Evolutionary conservation across 176 grass and related monocot species (phyloP), one percentile per base, ranked within the genome.

Genomic region (Musa acuminata): DNA sequence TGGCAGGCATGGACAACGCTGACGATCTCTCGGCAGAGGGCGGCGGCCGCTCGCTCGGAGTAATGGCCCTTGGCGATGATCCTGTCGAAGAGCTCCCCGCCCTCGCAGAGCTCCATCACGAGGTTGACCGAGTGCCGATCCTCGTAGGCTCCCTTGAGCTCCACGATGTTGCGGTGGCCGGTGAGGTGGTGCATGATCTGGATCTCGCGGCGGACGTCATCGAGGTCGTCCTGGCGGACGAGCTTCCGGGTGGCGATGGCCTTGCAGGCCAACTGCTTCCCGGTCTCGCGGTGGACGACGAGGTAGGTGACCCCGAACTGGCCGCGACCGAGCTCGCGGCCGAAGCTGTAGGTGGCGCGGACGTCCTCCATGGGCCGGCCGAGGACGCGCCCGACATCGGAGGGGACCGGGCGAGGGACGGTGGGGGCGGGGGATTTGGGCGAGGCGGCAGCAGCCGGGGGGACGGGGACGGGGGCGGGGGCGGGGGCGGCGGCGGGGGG

Each of bases 41-140:
- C 51, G 1, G 88, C 88, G 0, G 86, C 88, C 1, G 82, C 92
- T 52, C 86, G 87, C 87, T 96, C 92, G 14, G 89, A 89, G 82
- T 96, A 96, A 70, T 92, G 86, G 0, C 89, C 92, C 11, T 57
- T 76, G 0, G 89, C 87, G 49, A 96, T 92, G 80, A 96, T 87
- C 19, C 92, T 82, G 75, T 96, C 92, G 66, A 96, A 96, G 82
- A 92, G 87, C 89, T 96, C 86, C 77, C 89, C 89, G 77, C 86
- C 89, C 58, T 83, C 84, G 82, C 92, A 96, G 29, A 96, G 78
- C 89, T 96, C 92, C 92, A 96, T 96, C 1, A 96, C 92, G 6
- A 96, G 82, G 82, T 96, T 87, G 12, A 96, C 88, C 55, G 72
- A 80, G 26, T 87, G 83, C 83, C 85, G 88, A 81, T 96, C 88